Evolutionary conservation across 495 filamentous ascomycete genomes (phyloP), one percentile per base, ranked within the genome.

Genomic region (Acidiella bohemica): DNA sequence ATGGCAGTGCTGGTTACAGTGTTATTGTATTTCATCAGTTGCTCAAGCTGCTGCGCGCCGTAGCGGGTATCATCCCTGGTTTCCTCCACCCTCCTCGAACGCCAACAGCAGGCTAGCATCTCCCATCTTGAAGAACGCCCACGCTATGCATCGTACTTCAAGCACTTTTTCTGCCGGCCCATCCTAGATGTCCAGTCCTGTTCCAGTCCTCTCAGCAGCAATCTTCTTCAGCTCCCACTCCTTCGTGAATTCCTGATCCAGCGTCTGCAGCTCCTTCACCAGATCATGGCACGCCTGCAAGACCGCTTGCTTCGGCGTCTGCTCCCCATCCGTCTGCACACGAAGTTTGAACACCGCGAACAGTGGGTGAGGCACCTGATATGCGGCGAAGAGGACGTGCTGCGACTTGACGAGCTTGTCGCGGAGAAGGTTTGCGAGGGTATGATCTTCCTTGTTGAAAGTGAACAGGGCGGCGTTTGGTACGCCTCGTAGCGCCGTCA

Each of bases 401-500:
- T 70, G 65, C 36, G 78, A 78, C 55, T 82, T 76, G 53, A 84
- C 70, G 32, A 96, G 80, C 44, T 83, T 81, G 38, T 77, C 72
- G 41, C 76, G 73, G 29, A 99, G 72, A 44, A 96, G 69, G 57
- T 96, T 95, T 42, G 76, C 90, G 31, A 99, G 71, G 0, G 92
- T 96, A 61, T 96, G 90, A 56, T 99, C 92, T 57, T 99, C 92
- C 61, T 93, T 95, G 58, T 84, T 78, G 63, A 99, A 80, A 38
- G 78, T 80, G 66, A 99, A 96, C 57, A 93, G 80, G 13, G 85
- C 79, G 50, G 75, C 68, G 66, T 92, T 72, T 51, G 87, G 67
- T 71, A 78, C 81, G 46, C 87, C 87, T 93, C 37, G 11, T 7
- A 32, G 41, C 49, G 40, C 24, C 28, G 33, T 31, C n/a, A 19